Evolutionary conservation across 75 land plant genomes (phyloP).

Genomic region (Pinus taeda): DNA sequence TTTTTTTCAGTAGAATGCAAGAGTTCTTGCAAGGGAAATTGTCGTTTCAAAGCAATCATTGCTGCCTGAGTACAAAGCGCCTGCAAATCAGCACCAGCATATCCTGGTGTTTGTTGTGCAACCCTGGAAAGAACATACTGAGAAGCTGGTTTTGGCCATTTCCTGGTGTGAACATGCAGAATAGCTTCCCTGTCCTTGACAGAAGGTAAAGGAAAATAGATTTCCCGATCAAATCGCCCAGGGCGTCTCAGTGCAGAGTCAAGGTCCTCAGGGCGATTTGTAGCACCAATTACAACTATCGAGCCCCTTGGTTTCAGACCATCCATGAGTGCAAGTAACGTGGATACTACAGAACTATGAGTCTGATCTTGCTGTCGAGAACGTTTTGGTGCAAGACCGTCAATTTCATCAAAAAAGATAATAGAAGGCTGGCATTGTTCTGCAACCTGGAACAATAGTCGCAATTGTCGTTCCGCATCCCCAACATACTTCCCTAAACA

Average conservation of each 20-base stretch:
- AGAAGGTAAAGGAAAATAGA: conserved; percentile 94
- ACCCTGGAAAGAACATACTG: conserved; percentile 58
- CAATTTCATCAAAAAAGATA: conserved; percentile 99
- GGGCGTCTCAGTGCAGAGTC: conserved; percentile 96
- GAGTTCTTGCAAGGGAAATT: conserved; percentile 53
- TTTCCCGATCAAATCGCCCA: conserved; percentile 96
- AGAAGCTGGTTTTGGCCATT: conserved; percentile 71
- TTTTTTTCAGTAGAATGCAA: conserved; percentile 46
- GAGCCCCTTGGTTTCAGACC: conserved; percentile 90
- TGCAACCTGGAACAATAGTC: conserved; percentile 90
- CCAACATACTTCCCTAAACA: conserved; percentile 98
- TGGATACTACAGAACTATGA: conserved; percentile 93
- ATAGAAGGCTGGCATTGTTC: conserved; percentile 94
- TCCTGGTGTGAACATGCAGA: conserved; percentile 74
- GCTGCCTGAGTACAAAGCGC: conserved; percentile 95
- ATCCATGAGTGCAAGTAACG: conserved; percentile 89
- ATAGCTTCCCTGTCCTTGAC: conserved; percentile 72
- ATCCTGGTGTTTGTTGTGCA: conserved; percentile 71
- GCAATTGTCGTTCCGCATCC: conserved; percentile 94
- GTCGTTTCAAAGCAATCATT: conserved; percentile 74
- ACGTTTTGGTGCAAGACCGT: conserved; percentile 91
- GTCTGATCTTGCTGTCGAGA: conserved; percentile 93
- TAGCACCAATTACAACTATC: conserved; percentile 94
- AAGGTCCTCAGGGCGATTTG: conserved; percentile 95
- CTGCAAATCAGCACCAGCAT: conserved; percentile 98